Evolutionary conservation across 169 alveolate genomes (phyloP).

Genomic region (Eimeria maxima): DNA sequence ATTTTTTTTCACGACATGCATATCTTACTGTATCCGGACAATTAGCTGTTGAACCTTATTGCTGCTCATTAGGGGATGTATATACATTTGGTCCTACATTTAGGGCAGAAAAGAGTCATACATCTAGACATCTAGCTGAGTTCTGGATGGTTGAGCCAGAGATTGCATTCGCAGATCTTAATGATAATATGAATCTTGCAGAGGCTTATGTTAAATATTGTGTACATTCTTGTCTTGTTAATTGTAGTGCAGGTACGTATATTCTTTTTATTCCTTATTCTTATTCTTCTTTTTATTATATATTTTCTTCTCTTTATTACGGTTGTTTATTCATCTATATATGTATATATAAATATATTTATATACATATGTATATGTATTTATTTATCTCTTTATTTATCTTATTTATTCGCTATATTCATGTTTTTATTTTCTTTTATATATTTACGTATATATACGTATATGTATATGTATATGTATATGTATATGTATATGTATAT

Average conservation of each 20-base stretch:
- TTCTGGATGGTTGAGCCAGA: conserved; percentile 99
- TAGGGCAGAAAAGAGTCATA: conserved; percentile 99
- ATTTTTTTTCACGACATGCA: conserved; percentile 98
- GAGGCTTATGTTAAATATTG: conserved; percentile 98
- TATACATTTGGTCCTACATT: conserved; percentile 99
- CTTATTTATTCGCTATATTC: neutral
- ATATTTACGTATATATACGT: too few species aligned
- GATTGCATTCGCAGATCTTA: conserved; percentile 96
- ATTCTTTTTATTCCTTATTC: conserved; percentile 85
- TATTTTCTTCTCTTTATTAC: too few species aligned
- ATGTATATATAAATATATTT: too few species aligned
- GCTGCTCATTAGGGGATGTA: conserved; percentile 98
- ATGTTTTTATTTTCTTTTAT: too few species aligned
- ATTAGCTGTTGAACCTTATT: conserved; percentile 96
- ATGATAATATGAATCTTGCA: conserved; percentile 96
- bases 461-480: too few species aligned
- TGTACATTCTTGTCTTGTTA: conserved; percentile 92
- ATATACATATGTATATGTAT: too few species aligned
- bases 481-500: too few species aligned
- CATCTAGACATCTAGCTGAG: conserved; percentile 98
- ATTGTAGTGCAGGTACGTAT: conserved; percentile 90
- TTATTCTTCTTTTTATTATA: neutral
- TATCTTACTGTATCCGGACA: conserved; percentile 99
- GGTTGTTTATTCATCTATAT: neutral
- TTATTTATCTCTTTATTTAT: neutral